Conservation (phyloP, 257 asterid species). For the Solanum chmielewskii region DNA sequence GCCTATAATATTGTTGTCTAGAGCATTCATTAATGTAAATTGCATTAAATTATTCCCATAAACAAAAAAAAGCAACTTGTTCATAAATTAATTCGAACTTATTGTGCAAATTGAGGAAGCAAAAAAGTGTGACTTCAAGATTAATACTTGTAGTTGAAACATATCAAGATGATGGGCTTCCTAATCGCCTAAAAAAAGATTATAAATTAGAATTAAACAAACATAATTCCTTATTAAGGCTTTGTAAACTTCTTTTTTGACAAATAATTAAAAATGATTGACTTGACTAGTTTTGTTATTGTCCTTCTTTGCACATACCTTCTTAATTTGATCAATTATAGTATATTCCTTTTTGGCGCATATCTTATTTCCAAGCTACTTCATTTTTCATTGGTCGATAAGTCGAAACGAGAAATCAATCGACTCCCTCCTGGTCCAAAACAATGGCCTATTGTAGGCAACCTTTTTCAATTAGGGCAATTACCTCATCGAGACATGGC, state of each 20-base stretch:
- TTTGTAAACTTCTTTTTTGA: background rate
- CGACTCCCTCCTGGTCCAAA: conserved; percentile 80
- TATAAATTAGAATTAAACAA: background rate
- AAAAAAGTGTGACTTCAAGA: background rate
- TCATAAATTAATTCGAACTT: background rate
- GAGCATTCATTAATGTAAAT: too few relatives aligned
- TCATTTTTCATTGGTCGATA: background rate
- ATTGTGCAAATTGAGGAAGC: background rate
- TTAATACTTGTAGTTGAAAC: background rate
- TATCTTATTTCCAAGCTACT: background rate
- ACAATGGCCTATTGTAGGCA: conserved; percentile 81
- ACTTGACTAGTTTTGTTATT: background rate
- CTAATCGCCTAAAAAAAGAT: background rate
- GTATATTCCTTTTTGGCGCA: background rate
- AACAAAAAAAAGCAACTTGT: too few relatives aligned
- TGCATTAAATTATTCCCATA: too few relatives aligned
- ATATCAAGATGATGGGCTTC: background rate
- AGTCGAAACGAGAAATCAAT: background rate
- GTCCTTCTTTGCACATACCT: background rate
- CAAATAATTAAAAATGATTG: background rate
- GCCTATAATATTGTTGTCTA: too few relatives aligned
- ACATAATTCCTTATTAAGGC: background rate
- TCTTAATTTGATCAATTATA: background rate
- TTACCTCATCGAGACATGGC: conserved; percentile 83
- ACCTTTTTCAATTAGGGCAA: conserved; percentile 67